A percentile compares a stretch with the other conserved stretches of the same genome.
Conservation (phyloP, 148 eudicot genomes). For the Suaeda aralocaspica region DNA sequence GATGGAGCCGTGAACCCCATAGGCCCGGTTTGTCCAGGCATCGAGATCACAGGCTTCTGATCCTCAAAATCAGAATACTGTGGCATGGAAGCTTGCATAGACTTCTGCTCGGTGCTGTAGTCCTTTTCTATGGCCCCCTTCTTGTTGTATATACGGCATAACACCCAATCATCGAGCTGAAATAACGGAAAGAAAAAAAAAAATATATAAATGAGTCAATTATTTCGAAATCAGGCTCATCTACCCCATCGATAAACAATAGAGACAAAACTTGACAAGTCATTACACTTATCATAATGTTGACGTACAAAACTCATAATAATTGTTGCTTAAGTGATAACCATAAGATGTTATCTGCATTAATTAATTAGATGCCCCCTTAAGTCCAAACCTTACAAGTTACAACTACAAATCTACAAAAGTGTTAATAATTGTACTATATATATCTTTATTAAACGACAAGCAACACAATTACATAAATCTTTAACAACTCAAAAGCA, state of each 20-base stretch:
- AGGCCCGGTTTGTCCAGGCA: conserved; percentile 3
- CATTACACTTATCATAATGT: neutral
- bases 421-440: neutral
- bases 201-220: neutral
- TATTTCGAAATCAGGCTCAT: neutral
- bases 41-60: conserved; percentile 33
- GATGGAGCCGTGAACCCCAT: conserved; percentile 7
- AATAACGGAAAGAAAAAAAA: conserved; percentile 2
- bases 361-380: neutral
- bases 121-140: conserved; percentile 54
- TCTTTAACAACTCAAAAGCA: neutral
- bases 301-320: neutral
- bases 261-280: neutral
- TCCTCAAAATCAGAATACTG: conserved; percentile 38
- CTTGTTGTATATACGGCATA: conserved; percentile 83
- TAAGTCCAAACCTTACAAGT: neutral
- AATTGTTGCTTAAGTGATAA: neutral
- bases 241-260: neutral
- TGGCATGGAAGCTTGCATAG: neutral
- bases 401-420: neutral
- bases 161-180: conserved; percentile 77
- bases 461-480: neutral
- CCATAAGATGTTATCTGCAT: neutral
- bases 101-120: conserved; percentile 12
- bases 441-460: neutral